Base-by-base conservation (phyloP, 306 rosid genomes). In the Prinsepia uniflora region DNA sequence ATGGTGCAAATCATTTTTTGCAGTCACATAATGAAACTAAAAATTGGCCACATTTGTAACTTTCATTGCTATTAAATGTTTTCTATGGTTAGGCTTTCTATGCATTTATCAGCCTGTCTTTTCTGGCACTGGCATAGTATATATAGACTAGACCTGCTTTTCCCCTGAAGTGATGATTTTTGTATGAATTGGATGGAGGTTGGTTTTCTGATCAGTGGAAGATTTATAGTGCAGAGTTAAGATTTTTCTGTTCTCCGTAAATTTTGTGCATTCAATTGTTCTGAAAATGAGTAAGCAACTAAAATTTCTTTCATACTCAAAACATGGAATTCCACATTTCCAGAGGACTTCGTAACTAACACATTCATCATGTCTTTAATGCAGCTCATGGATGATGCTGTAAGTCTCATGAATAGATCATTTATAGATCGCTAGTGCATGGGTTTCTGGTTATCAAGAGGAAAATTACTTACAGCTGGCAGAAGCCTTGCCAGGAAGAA, bases 331-430 rank as follows among this genome's bases (percentile, higher is more conserved):
- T 15, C 20, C 4, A 30, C 13, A 20, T 24, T 68, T 68, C 40
- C n/a, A 12, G 3, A 53, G 49, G 19, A 40, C 73, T 7, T 53
- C 4, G 0, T 53, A 34, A 41, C 63, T 40, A 54, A 63, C 11
- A 20, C 19, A 72, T 40, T 42, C 56, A 17, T 63, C 6, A 36
- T 73, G 73, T 65, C 66, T 81, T 42, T 82, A 19, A n/a, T 81
- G 89, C 91, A 93, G 98, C 83, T 90, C 85, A 85, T 93, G 98
- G 98, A 93, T 65, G 87, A 86, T 2, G 98, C 98, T 0, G 96
- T 93, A 65, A 84, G 78, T 67, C 96, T 93, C 46, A 93, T 93
- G 98, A 87, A 93, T 76, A 93, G 88, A 79, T 90, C 98, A 34
- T 93, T 90, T 63, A 84, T 88, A 65, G 98, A 93, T 74, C 96